A percentile compares a stretch with the other conserved stretches of the same genome.
phyloP scores from a whole-genome alignment of 2,329 filamentous ascomycete species.

The Calonectria naviculata region DNA sequence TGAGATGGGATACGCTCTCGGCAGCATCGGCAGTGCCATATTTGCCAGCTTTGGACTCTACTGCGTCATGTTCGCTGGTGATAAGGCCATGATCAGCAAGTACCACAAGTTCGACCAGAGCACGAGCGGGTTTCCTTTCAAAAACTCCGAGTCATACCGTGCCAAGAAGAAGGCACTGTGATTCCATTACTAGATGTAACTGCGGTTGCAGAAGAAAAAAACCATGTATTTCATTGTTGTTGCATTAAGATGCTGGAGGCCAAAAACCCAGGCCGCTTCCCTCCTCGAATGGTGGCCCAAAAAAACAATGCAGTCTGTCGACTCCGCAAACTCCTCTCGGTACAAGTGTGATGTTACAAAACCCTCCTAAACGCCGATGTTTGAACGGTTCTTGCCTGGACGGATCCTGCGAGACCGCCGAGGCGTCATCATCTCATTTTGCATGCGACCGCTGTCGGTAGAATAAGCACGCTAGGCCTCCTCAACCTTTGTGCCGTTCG shows the following conservation, averaged over 20 bases:
- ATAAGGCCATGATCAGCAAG: slow-evolving; percentile 50
- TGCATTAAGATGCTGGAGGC: slow-evolving; percentile 11
- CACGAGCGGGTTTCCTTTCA: slow-evolving; percentile 53
- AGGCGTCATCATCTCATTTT: slow-evolving; percentile 7
- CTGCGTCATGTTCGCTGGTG: slow-evolving; percentile 51
- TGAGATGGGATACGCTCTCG: slow-evolving; percentile 70
- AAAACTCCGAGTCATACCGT: slow-evolving; percentile 49
- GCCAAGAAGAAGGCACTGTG: slow-evolving; percentile 51
- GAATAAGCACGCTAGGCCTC: slow-evolving; percentile 20
- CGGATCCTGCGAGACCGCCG: slow-evolving; percentile 5
- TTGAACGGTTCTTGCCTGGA: not conserved
- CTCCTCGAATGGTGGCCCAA: not conserved
- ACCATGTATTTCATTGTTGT: slow-evolving; percentile 28
- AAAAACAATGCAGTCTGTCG: slow-evolving; percentile 24
- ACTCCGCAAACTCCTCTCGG: slow-evolving; percentile 40
- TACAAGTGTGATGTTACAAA: slow-evolving; percentile 31
- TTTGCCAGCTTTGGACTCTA: slow-evolving; percentile 66
- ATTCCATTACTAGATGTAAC: not conserved
- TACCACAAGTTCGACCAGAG: slow-evolving; percentile 52
- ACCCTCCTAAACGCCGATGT: not conserved
- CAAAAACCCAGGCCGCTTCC: slow-evolving; percentile 13
- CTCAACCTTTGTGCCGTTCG: slow-evolving; percentile 16
- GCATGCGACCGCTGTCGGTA: slow-evolving; percentile 19
- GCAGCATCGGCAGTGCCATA: slow-evolving; percentile 64
- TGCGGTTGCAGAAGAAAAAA: slow-evolving; percentile 1